Percentiles rank a stretch among this genome's conserved stretches.
Evolutionary conservation across 768 basidiomycete genomes (phyloP).

Genomic region (Lentinula detonsa): DNA sequence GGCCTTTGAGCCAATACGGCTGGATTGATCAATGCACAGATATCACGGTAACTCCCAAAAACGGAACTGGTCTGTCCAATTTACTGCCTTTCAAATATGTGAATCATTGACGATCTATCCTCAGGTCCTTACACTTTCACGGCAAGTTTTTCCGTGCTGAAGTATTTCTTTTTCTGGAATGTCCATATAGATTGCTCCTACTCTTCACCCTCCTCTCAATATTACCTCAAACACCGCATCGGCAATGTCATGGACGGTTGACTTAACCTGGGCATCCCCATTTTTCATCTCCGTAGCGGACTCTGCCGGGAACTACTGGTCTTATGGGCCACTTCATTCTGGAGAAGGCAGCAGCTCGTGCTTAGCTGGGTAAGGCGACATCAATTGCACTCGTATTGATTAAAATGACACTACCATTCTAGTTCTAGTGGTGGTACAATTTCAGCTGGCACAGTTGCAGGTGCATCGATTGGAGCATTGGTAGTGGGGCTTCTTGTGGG

Average conservation of each 20-base stretch:
- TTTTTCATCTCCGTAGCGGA: conserved; percentile 56
- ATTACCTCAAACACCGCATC: conserved; percentile 37
- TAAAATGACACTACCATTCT: not conserved
- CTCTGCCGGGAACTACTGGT: conserved; percentile 43
- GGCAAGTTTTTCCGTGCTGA: conserved; percentile 24
- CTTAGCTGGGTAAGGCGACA: conserved; percentile 20
- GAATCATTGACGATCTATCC: not conserved
- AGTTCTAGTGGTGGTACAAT: not conserved
- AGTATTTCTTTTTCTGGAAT: not conserved
- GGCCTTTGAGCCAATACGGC: conserved; percentile 52
- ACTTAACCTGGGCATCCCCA: conserved; percentile 41
- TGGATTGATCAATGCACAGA: conserved; percentile 54
- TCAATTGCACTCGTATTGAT: not conserved
- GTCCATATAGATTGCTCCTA: conserved; percentile 44
- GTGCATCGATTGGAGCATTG: conserved; percentile 34
- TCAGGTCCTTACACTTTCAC: conserved; percentile 50
- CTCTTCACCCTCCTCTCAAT: conserved; percentile 56
- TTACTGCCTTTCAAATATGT: not conserved
- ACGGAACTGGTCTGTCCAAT: conserved; percentile 32
- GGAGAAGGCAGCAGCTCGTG: conserved; percentile 37
- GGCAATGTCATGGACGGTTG: conserved; percentile 55
- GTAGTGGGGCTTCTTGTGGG: conserved; percentile 30
- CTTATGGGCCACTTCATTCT: conserved; percentile 53
- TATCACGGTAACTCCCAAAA: conserved; percentile 44
- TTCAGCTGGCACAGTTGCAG: conserved; percentile 21